Base-by-base conservation (phyloP, 1,284 basidiomycete genomes). In the Lignosus rhinocerotis region DNA sequence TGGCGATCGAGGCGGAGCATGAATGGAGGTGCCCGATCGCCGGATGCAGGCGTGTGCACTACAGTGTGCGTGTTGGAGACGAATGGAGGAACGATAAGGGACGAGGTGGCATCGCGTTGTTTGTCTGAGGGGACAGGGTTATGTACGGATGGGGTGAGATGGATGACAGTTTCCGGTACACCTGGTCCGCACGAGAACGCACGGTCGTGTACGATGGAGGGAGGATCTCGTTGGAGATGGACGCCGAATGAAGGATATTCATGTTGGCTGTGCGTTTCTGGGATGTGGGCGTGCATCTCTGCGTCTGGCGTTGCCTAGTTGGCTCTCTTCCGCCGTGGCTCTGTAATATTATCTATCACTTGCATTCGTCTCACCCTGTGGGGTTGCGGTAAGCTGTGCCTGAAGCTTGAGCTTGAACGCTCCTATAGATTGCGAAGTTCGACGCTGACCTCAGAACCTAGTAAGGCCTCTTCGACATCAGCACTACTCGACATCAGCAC, bases 1-100 rank as follows among this genome's bases (percentile, higher is more conserved):
- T 56, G 0, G 54, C 34, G 21, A 69, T 84, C 12, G 77, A 83
- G 62, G 81, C 72, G 42, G 76, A 77, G 62, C 74, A 80, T 64
- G 76, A 80, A 61, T 90, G 87, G 86, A 66, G 53, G 25, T 90
- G 88, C 66, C 88, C 88, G 1, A 85, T 90, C 3, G 62, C 73
- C 2, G 76, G 75, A 1, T 90, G 88, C 66, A 78, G 73, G 9
- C 72, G 70, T 14, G 62, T 74, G 46, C 88, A 90, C 69, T 70
- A 76, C 21, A 88, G 86, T 64, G 76, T 86, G 34, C 75, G 79
- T 58, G 67, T 85, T 21, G 77, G 76, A 43, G 85, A 80, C 6
- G 74, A 72, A 52, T 88, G 86, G 86, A 74, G 70, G 33, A 74
- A 73, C 71, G 74, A 76, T 39, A 70, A 71, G 49, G 70, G 70